A percentile compares a stretch with the other conserved stretches of the same genome.
Evolutionary conservation across 2,329 filamentous ascomycete species (phyloP).

Genomic region (Microsporum canis): DNA sequence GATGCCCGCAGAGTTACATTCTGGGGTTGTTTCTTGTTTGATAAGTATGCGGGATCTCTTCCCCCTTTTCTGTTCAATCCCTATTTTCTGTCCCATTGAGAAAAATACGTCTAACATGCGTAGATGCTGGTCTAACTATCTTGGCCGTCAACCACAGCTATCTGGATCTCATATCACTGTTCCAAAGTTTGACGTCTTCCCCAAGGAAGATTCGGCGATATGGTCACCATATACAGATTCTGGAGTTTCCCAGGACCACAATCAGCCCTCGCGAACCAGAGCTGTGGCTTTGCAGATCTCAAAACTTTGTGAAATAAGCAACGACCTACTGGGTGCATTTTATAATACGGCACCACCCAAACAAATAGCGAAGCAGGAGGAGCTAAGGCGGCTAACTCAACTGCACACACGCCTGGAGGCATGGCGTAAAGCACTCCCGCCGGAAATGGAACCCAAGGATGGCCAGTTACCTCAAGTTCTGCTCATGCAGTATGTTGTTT

Average conservation of each 20-base stretch:
- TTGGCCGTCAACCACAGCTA: conserved; percentile 80
- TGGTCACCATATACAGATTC: conserved; percentile 86
- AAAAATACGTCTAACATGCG: not conserved
- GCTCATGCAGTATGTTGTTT: conserved; percentile 66
- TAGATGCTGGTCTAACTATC: conserved; percentile 89
- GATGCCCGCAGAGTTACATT: conserved; percentile 87
- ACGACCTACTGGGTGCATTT: conserved; percentile 77
- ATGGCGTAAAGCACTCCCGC: conserved; percentile 74
- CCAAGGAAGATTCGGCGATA: conserved; percentile 68
- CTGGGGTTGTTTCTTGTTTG: conserved; percentile 96
- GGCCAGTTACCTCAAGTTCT: conserved; percentile 76
- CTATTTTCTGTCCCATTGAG: not conserved
- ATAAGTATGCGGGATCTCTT: conserved; percentile 50
- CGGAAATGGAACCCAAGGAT: conserved; percentile 79
- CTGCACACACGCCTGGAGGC: conserved; percentile 80
- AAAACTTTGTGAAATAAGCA: conserved; percentile 82
- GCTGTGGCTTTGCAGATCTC: conserved; percentile 72
- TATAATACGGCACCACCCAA: conserved; percentile 65
- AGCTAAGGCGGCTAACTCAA: conserved; percentile 86
- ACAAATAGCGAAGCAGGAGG: conserved; percentile 60
- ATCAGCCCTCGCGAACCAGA: conserved; percentile 69
- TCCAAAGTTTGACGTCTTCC: conserved; percentile 82
- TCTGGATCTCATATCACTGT: conserved; percentile 69
- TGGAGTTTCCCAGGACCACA: conserved; percentile 57
- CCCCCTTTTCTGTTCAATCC: not conserved